A percentile compares a stretch with the other conserved stretches of the same genome.
Evolutionary conservation across 345 rosid genomes (phyloP).

Genomic region (Ricinus communis): DNA sequence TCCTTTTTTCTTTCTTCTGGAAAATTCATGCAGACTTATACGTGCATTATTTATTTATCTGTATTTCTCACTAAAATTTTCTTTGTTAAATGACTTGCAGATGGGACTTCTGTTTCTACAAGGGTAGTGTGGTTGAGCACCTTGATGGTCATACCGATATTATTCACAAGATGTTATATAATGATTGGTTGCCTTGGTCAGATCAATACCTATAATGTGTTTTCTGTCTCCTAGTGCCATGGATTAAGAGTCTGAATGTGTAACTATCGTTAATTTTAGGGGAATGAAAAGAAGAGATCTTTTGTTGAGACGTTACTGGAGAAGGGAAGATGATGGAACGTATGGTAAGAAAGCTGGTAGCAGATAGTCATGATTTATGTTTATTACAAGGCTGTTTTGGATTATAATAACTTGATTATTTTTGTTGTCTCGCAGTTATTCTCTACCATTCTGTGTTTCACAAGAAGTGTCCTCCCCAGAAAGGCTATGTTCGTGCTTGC

Average conservation of each 20-base stretch:
- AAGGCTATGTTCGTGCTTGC: conserved; percentile 83
- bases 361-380: conserved; percentile 15
- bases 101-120: conserved; percentile 96
- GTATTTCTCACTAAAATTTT: conserved; percentile 8
- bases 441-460: conserved; percentile 90
- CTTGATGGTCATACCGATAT: conserved; percentile 95
- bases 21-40: too few relatives aligned
- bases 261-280: conserved; percentile 43
- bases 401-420: conserved; percentile 25
- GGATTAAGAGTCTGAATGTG: conserved; percentile 10
- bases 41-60: not conserved
- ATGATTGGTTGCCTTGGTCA: conserved; percentile 88
- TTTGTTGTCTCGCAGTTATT: conserved; percentile 58
- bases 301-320: conserved; percentile 85
- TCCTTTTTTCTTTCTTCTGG: not conserved
- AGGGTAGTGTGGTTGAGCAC: conserved; percentile 88
- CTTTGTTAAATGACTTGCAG: conserved; percentile 43
- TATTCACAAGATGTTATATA: conserved; percentile 77
- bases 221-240: not conserved
- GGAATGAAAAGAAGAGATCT: conserved; percentile 85
- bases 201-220: conserved; percentile 19
- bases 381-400: conserved; percentile 8
- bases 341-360: conserved; percentile 54
- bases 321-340: conserved; percentile 97
- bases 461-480: conserved; percentile 83